Evolutionary conservation across 1,284 basidiomycete genomes (phyloP).

Genomic region (Leccinum pachyderme): DNA sequence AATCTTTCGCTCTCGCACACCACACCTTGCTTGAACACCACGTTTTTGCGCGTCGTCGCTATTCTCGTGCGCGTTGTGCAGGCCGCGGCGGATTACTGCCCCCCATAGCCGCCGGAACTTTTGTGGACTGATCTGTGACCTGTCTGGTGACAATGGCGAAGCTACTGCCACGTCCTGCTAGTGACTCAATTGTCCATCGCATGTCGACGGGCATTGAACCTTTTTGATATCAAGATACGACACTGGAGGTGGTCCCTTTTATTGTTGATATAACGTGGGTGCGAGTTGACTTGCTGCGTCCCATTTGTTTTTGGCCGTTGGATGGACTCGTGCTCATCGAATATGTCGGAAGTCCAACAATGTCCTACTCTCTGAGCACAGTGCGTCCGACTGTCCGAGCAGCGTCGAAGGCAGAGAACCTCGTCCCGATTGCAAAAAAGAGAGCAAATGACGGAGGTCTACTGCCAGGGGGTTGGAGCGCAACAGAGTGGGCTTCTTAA

Average conservation of each 20-base stretch:
- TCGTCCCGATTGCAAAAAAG: no score
- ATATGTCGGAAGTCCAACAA: background rate
- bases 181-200: background rate
- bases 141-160: background rate
- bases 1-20: background rate
- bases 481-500: background rate
- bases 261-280: conserved; percentile 4
- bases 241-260: no score
- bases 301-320: background rate
- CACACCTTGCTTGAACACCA: background rate
- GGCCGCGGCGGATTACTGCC: background rate
- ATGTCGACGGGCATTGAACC: background rate
- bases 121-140: background rate
- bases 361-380: background rate
- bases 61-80: conserved; percentile 5
- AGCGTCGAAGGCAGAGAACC: no score
- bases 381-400: no score
- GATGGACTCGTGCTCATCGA: background rate
- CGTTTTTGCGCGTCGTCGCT: background rate
- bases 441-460: background rate
- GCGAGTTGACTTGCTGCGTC: background rate
- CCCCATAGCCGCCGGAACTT: background rate
- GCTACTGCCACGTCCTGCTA: background rate
- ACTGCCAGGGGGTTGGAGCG: background rate
- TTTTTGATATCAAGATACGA: background rate